phyloP scores from a whole-genome alignment of 257 asterid species.

The Solanum ossicruentum region DNA sequence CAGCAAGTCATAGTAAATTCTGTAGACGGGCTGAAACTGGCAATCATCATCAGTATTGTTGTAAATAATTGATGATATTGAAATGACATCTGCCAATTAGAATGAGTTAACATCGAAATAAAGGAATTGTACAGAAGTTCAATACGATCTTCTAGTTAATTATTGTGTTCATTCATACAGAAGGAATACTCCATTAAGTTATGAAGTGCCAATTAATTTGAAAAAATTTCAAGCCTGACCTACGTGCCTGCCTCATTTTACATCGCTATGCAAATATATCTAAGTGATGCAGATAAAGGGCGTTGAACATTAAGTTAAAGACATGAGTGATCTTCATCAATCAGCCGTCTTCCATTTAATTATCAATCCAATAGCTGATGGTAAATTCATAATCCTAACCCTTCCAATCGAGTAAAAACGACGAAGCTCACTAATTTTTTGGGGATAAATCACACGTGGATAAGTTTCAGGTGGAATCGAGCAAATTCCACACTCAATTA shows the following conservation, averaged over 20 bases:
- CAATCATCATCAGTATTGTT: background rate
- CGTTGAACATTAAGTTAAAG: background rate
- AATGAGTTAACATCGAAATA: background rate
- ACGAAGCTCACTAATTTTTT: background rate
- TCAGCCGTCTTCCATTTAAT: background rate
- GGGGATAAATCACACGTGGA: background rate
- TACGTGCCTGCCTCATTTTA: background rate
- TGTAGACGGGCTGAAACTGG: background rate
- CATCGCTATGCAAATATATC: background rate
- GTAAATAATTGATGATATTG: background rate
- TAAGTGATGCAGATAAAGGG: background rate
- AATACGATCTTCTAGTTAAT: background rate
- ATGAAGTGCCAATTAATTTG: background rate
- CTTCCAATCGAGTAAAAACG: background rate
- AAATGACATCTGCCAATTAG: background rate
- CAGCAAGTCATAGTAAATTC: background rate
- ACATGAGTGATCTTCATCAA: background rate
- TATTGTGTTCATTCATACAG: background rate
- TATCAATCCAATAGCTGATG: background rate
- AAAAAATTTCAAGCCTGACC: background rate
- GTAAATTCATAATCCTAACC: background rate
- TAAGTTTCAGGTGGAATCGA: background rate
- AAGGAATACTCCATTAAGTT: background rate
- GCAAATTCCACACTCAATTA: background rate
- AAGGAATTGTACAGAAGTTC: background rate